Evolutionary conservation across 1,139 yeast species (phyloP).

Genomic region (Arxiozyma slooffiae): DNA sequence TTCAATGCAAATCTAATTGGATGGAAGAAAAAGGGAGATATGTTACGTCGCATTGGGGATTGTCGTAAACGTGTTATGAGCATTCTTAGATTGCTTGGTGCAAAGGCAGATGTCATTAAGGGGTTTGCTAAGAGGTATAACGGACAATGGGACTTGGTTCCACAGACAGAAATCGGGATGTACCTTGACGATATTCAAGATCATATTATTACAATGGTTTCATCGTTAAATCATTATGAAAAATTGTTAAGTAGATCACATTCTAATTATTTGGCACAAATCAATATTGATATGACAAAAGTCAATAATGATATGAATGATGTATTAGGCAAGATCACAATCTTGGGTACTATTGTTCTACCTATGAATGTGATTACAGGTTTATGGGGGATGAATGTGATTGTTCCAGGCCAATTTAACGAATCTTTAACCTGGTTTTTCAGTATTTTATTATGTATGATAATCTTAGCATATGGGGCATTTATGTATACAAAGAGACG

Average conservation of each 20-base stretch:
- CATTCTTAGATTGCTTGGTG: constrained; percentile 68
- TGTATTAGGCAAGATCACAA: constrained; percentile 85
- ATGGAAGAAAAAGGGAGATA: constrained; percentile 89
- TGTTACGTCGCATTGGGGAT: constrained; percentile 90
- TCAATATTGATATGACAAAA: constrained; percentile 92
- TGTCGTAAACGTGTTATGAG: constrained; percentile 93
- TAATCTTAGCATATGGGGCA: constrained; percentile 36
- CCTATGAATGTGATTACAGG: constrained; percentile 95
- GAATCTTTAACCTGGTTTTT: constrained; percentile 77
- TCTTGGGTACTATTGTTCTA: constrained; percentile 85
- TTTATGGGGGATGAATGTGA: constrained; percentile 96
- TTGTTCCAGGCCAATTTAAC: constrained; percentile 84
- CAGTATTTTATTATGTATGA: constrained; percentile 37
- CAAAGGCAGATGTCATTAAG: constrained; percentile 92
- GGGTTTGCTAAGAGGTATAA: constrained; percentile 88
- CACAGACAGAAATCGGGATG: constrained; percentile 73
- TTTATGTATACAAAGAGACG: constrained; percentile 38
- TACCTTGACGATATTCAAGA: constrained; percentile 92
- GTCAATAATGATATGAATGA: constrained; percentile 97
- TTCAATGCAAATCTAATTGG: constrained; percentile 45
- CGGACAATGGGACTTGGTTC: constrained; percentile 71
- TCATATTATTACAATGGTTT: constrained; percentile 91
- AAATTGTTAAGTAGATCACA: constrained; percentile 87
- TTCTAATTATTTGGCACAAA: constrained; percentile 90
- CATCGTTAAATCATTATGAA: constrained; percentile 86